These are phyloP conservation scores for Metschnikowia proteae DNA, from an alignment of 805 yeast genomes.

Conservation along the genomic window DNA sequence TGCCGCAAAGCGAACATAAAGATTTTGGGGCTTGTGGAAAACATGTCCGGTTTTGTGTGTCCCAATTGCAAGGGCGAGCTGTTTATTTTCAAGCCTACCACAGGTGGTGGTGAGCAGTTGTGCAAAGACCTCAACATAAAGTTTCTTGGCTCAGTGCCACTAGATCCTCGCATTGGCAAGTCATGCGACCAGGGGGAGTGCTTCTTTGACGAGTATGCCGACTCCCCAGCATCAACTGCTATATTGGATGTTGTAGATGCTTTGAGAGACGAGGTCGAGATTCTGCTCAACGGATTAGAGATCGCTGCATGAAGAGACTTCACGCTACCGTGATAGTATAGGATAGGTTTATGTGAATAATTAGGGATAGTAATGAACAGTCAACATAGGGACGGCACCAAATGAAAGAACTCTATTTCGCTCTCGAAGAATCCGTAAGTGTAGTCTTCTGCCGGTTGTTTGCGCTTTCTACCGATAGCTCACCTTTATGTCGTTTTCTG, in stretches of 20 bases:
- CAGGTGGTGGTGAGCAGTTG: slow-evolving; percentile 89
- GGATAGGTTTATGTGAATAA: background rate
- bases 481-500: no score
- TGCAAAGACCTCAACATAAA: slow-evolving; percentile 76
- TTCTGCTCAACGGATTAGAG: slow-evolving; percentile 19
- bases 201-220: slow-evolving; percentile 79
- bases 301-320: background rate
- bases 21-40: slow-evolving; percentile 88
- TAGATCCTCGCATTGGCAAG: slow-evolving; percentile 91
- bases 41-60: slow-evolving; percentile 98
- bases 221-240: slow-evolving; percentile 89
- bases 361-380: no score
- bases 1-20: slow-evolving; percentile 87
- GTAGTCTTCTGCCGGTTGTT: no score
- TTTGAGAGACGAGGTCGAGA: slow-evolving; percentile 53
- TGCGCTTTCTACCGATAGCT: no score
- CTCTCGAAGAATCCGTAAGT: no score
- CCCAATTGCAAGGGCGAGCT: slow-evolving; percentile 91
- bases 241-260: slow-evolving; percentile 78
- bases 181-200: slow-evolving; percentile 85
- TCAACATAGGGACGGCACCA: no score
- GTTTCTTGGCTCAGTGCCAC: slow-evolving; percentile 88
- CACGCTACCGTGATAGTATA: background rate
- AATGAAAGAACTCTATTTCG: no score
- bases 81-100: slow-evolving; percentile 86